Base-by-base conservation (phyloP, 768 basidiomycete species). In the Tricholoma terreum region DNA sequence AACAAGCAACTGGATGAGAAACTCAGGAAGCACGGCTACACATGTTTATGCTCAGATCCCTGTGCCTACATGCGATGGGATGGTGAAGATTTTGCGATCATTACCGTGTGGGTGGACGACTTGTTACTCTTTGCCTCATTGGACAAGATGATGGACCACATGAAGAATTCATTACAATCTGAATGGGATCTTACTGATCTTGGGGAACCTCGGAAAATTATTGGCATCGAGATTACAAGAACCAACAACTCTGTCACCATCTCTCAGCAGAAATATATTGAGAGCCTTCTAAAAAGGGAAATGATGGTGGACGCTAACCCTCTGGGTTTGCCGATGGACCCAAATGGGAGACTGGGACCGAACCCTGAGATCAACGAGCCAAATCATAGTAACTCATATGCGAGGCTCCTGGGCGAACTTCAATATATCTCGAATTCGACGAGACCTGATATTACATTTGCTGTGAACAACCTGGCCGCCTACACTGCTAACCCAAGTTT, bases 41-140 rank as follows among this genome's bases (percentile, higher is more conserved):
- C 33, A 15, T 34, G 46, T 12, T 31, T 58, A 0, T 19, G 48
- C 1, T 58, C 63, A 27, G 24, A 27, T 27, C 24, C 24, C 24
- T 27, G 24, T 27, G 24, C 24, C 24, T 71, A 68, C 42, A 49
- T 59, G n/a, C n/a, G n/a, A n/a, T 33, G 42, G 10, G 48, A 33
- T 0, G 48, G 45, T 19, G 52, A 59, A 2, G 31, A 49, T 19
- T 50, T 59, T 0, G 56, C 58, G 14, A 67, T 67, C 9, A 53
- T 73, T 0, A 59, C 68, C 1, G 58, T 73, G 0, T 72, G 65
- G 64, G 71, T 71, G 0, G 69, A 74, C 57, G 69, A 72, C 46
- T 48, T 71, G 8, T 36, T 65, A 4, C 36, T 72, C 17, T 59
- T 66, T 48, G 46, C 17, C 12, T 7, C 46, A 48, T 24, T 4